Conservation (phyloP, 257 asterid genomes). For the Osmanthus fragrans region DNA sequence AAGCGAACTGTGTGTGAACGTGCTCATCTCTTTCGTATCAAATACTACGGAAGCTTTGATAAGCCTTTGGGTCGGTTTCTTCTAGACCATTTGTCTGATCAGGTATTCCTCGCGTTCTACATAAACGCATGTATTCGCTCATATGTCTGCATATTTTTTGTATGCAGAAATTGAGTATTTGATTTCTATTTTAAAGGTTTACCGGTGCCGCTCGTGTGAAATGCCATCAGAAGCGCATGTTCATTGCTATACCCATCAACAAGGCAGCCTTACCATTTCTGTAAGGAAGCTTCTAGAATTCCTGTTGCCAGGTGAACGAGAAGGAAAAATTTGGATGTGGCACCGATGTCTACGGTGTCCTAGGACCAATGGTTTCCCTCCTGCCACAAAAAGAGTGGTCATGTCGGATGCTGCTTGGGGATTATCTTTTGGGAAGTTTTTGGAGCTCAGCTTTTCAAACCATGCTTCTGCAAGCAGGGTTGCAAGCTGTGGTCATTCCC, state of each 20-base stretch:
- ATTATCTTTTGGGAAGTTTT: conserved; percentile 71
- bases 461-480: conserved; percentile 88
- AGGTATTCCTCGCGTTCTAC: conserved; percentile 41
- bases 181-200: conserved; percentile 40
- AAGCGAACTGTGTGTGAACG: conserved; percentile 78
- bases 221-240: conserved; percentile 81
- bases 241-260: conserved; percentile 74
- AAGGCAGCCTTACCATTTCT: conserved; percentile 77
- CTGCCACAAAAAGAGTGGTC: conserved; percentile 61
- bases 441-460: conserved; percentile 82
- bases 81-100: conserved; percentile 63
- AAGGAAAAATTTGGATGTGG: conserved; percentile 89
- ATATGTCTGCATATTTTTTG: conserved; percentile 3
- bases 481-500: conserved; percentile 84
- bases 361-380: conserved; percentile 64
- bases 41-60: conserved; percentile 72
- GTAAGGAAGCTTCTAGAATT: conserved; percentile 53
- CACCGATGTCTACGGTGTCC: conserved; percentile 82
- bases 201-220: conserved; percentile 63
- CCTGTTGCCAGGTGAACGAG: conserved; percentile 64
- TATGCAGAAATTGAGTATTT: conserved; percentile 13
- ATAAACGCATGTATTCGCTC: conserved; percentile 7
- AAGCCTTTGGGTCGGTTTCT: conserved; percentile 76
- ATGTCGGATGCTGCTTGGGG: conserved; percentile 89
- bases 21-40: conserved; percentile 73